A percentile compares a stretch with the other conserved stretches of the same genome.
These are phyloP conservation scores for Vigna nakashimae DNA, from an alignment of 306 rosid genomes.

Conservation along the genomic window DNA sequence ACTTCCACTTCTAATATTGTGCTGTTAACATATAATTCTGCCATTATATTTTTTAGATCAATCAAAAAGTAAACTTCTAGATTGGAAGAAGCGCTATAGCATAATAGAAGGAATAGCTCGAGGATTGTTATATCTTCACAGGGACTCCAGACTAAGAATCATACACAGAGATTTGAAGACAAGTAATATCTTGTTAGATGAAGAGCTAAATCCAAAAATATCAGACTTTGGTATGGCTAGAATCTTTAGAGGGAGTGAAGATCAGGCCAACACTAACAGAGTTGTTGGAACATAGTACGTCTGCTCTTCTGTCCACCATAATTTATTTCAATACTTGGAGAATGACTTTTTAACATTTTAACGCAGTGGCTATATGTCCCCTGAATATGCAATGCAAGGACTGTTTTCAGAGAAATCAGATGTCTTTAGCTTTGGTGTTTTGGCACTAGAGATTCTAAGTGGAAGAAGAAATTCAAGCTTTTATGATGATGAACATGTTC, in stretches of 20 bases:
- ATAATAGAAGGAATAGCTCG: conserved; percentile 47
- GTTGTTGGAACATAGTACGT: conserved; percentile 40
- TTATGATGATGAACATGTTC: background rate
- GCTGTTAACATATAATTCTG: background rate
- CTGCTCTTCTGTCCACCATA: too few relatives aligned
- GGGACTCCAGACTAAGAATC: conserved; percentile 45
- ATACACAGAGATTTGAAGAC: conserved; percentile 46
- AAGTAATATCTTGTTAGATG: conserved; percentile 41
- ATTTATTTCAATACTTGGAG: too few relatives aligned
- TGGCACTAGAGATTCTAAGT: conserved; percentile 24
- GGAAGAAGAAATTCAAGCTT: conserved; percentile 40
- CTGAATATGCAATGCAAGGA: background rate
- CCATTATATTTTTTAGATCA: conserved; percentile 3
- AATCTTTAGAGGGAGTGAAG: conserved; percentile 47
- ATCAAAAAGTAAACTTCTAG: conserved; percentile 15
- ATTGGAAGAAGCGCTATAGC: conserved; percentile 37
- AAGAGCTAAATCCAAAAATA: conserved; percentile 42
- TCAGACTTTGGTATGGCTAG: conserved; percentile 51
- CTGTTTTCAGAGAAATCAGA: background rate
- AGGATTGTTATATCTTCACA: conserved; percentile 44
- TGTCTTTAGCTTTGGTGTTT: conserved; percentile 43
- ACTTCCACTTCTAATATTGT: background rate
- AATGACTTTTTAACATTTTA: background rate
- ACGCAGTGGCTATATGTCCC: background rate
- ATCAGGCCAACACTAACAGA: conserved; percentile 37